phyloP scores from a whole-genome alignment of 371 early-diverging fungal genomes.

The Mortierella sp. region DNA sequence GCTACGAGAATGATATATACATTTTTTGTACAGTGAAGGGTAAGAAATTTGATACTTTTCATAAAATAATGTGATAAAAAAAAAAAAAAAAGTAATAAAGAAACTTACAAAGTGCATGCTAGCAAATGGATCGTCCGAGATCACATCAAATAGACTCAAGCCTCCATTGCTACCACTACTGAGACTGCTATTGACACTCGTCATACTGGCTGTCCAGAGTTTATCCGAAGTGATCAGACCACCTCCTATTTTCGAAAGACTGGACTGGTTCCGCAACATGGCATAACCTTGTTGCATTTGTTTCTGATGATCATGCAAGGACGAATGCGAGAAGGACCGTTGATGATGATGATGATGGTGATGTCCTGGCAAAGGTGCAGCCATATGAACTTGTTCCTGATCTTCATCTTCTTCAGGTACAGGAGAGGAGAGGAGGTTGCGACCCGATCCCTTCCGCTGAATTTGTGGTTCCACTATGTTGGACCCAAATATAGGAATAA shows the following conservation, averaged over 20 bases:
- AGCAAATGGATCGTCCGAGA: slow-evolving; percentile 32
- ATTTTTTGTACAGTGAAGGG: too few species aligned
- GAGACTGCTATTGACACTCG: background rate
- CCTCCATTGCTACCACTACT: slow-evolving; percentile 1
- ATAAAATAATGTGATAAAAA: background rate
- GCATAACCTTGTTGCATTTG: background rate
- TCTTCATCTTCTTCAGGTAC: too few species aligned
- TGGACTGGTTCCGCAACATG: background rate
- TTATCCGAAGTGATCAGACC: background rate
- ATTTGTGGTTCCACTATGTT: too few species aligned
- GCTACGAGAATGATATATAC: slow-evolving; percentile 2
- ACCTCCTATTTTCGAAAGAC: slow-evolving; percentile 1
- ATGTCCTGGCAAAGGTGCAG: background rate
- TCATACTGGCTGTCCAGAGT: background rate
- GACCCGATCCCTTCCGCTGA: too few species aligned
- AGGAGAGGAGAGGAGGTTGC: too few species aligned
- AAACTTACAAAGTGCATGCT: slow-evolving; percentile 29
- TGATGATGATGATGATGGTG: slow-evolving; percentile 10
- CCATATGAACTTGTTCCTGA: too few species aligned
- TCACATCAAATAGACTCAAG: slow-evolving; percentile 18
- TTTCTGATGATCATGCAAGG: background rate
- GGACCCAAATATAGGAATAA: too few species aligned
- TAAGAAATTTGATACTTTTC: background rate
- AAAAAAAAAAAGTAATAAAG: background rate
- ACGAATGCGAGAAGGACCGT: slow-evolving; percentile 9